Conservation (phyloP, 768 basidiomycete species). For the Tricholoma flavovirens region DNA sequence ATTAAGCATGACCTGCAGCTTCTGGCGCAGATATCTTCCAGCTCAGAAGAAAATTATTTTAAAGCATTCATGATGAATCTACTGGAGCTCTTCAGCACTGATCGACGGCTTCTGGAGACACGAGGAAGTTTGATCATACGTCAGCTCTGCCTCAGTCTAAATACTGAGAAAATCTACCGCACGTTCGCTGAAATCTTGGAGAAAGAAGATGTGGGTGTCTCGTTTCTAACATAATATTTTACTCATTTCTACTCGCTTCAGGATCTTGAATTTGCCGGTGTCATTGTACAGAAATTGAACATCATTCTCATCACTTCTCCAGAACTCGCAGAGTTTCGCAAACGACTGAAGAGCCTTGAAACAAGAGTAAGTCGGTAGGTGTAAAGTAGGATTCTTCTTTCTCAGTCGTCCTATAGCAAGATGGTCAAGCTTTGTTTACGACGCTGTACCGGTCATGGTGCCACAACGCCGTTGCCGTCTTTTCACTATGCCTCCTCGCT, state of each 20-base stretch:
- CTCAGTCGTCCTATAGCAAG: constrained; percentile 51
- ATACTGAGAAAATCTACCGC: constrained; percentile 91
- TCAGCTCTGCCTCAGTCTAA: constrained; percentile 89
- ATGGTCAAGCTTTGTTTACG: constrained; percentile 92
- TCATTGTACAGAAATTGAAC: constrained; percentile 96
- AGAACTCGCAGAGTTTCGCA: constrained; percentile 91
- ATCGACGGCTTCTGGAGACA: constrained; percentile 81
- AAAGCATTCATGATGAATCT: constrained; percentile 94
- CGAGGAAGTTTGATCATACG: constrained; percentile 94
- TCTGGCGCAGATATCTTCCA: constrained; percentile 93
- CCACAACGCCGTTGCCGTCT: constrained; percentile 95
- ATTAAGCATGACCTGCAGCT: constrained; percentile 96
- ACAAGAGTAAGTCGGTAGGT: constrained; percentile 58
- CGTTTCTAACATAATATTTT: background rate
- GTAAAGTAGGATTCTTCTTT: background rate
- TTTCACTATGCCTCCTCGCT: constrained; percentile 92
- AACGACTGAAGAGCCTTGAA: constrained; percentile 87
- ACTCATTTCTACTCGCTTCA: constrained; percentile 23
- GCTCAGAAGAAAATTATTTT: constrained; percentile 94
- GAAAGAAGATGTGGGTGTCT: constrained; percentile 79
- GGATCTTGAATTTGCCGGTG: constrained; percentile 97
- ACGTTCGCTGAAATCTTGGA: constrained; percentile 97
- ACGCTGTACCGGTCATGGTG: constrained; percentile 97
- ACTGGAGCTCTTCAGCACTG: constrained; percentile 91
- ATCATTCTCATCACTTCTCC: constrained; percentile 95